Evolutionary conservation across 257 asterid genomes (phyloP), one percentile per base, ranked within the genome.

Genomic region (Solanum chilense): DNA sequence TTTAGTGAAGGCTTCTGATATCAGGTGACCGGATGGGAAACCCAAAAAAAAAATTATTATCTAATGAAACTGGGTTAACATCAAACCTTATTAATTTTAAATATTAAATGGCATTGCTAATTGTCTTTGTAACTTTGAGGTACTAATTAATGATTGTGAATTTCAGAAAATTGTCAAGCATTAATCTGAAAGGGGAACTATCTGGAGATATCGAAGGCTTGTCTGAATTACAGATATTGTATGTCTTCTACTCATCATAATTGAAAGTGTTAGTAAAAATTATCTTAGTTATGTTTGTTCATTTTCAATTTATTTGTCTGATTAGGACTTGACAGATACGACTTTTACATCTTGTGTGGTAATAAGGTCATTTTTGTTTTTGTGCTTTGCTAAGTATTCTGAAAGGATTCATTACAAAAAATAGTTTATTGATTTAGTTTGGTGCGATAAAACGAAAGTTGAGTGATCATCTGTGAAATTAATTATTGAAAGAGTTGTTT

Each of bases 131-230:
- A 2, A 56, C 7, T 41, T 56, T 56, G 64, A 7, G 25, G 25
- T 56, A 56, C 64, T 56, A 56, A 56, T 56, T 56, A 56, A 56
- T 56, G 64, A 56, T 84, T 41, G 64, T 60, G 12, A 41, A 64
- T 39, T 84, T 66, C 58, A 84, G 87, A 66, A 84, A 84, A 69
- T 66, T 84, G 27, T 66, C 87, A 39, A 64, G 87, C 77, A 66
- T 84, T 41, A 64, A 69, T 29, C 77, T 86, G 85, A 62, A 58
- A 33, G 88, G 88, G 5, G 44, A 31, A 37, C 45, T 60, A 42
- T 58, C 78, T 41, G 85, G 88, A 56, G 88, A 77, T 74, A 86
- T 86, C 62, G 71, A 62, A 21, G 77, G 42, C 62, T 77, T 86
- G 35, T 45, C 88, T 39, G 64, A 45, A 27, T 60, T 86, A 35